Evolutionary conservation across 306 rosid genomes (phyloP), one percentile per base, ranked within the genome.

Genomic region (Hippophae rhamnoides): DNA sequence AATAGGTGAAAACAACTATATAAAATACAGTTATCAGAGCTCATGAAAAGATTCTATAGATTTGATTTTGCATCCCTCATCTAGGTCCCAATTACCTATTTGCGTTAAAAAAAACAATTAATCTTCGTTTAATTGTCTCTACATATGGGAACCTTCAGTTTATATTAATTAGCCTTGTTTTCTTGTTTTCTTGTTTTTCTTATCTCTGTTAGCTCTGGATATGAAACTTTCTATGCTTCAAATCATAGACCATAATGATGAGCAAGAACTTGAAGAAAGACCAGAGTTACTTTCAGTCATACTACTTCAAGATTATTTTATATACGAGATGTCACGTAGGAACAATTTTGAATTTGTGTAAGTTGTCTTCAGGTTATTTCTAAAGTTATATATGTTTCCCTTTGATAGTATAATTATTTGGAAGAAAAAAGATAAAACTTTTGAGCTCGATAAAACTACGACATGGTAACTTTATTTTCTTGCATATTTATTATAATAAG

Each of bases 261-360:
- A 73, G 58, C 84, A 81, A 60, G 86, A 85, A 72, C 69, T 63
- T 47, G 90, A 76, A 69, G 75, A 79, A 51, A 82, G 81, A 51
- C 84, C 88, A 7, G 89, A 86, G 70, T 71, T 87, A 63, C 45
- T 43, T 60, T 77, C 82, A 1, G 83, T 87, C 8, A 84, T 80
- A 71, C 76, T 73, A 65, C 89, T 92, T 63, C 60, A 87, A 61
- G 96, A 92, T 75, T 92, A 85, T 72, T 85, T 88, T 57, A 81
- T 76, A 42, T 71, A 78, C 7, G 89, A 92, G 84, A 82, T 84
- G 57, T 80, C 90, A 47, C 61, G 74, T 71, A 79, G 81, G 75
- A 85, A 85, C 71, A 84, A 92, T 73, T 92, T 87, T 14, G 99
- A 92, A 86, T 88, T 92, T 65, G 65, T 92, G 43, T 96, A 92